Conservation (phyloP, 2,329 filamentous ascomycete genomes). For the Metarhizium guizhouense region DNA sequence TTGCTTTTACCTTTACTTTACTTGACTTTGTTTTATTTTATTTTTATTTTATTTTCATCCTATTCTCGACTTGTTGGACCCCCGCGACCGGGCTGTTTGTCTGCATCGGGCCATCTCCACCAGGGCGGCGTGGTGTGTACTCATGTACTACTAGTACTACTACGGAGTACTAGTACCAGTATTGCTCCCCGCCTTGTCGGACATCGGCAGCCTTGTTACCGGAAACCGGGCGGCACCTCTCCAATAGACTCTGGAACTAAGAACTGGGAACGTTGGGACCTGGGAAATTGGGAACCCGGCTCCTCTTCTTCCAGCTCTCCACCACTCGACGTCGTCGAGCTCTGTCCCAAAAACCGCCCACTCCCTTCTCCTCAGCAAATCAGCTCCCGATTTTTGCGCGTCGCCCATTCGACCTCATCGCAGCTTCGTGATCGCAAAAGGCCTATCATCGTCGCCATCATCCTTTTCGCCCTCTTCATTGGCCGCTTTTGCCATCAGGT, state of each 20-base stretch:
- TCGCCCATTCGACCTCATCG: conserved; percentile 23
- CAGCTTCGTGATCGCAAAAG: conserved; percentile 30
- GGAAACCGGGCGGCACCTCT: conserved; percentile 5
- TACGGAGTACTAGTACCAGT: neutral
- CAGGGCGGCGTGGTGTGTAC: neutral
- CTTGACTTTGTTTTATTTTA: neutral
- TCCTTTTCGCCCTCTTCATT: conserved; percentile 35
- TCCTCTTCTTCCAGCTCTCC: conserved; percentile 1
- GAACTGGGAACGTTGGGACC: neutral
- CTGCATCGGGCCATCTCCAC: neutral
- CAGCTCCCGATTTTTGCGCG: conserved; percentile 32
- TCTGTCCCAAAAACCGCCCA: conserved; percentile 11
- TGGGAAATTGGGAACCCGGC: neutral
- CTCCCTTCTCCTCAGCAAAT: conserved; percentile 34
- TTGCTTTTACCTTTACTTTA: neutral
- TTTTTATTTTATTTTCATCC: neutral
- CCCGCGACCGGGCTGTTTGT: neutral
- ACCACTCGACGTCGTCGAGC: conserved; percentile 1
- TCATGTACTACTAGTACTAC: no score
- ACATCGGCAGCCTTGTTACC: conserved; percentile 8
- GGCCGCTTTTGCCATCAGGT: conserved; percentile 40
- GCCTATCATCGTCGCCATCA: conserved; percentile 44
- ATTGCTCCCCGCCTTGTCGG: conserved; percentile 4
- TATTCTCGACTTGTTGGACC: neutral
- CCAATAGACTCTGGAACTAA: conserved; percentile 1